Base-by-base conservation (phyloP, 495 filamentous ascomycete species). In the Daldinia concentrica region DNA sequence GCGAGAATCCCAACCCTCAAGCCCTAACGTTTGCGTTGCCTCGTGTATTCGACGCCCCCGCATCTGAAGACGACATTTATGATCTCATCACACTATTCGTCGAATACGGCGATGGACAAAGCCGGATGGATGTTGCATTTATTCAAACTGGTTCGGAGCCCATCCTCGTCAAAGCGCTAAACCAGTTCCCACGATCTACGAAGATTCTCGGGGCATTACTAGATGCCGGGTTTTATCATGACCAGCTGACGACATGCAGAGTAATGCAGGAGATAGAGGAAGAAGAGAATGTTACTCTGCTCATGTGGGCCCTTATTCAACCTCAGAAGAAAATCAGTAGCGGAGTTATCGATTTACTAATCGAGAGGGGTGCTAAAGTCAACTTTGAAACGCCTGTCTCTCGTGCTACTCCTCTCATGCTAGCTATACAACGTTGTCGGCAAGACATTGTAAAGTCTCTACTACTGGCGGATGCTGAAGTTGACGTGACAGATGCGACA, bases 251-350 rank as follows among this genome's bases (percentile, higher is more conserved):
- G 1, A 75, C 6, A 6, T 72, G 73, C 24, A 74, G 61, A 15
- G 77, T 84, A 4, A 74, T 77, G 67, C 74, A 77, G 0, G 79
- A 80, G 6, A 58, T 79, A 4, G 81, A 82, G 14, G 79, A 84
- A 45, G 71, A 75, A 0, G 83, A 86, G 51, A 56, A 77, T 17
- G 82, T 82, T 54, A 81, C 72, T 17, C 69, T 86, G 1, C 71
- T 86, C 17, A 80, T 84, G 57, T 86, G 83, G 83, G 73, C 81
- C 5, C 69, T 86, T 3, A 55, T 80, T 11, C 83, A 86, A 56
- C 83, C 83, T 5, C 82, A 86, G 62, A 86, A 86, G 72, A 78
- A 77, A 58, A 75, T 85, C 41, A 86, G 83, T 72, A 83, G 78
- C 56, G 58, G 64, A 9, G 64, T 82, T 48, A 82, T 86, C 30